Base-by-base conservation (phyloP, 1,284 basidiomycete species). In the Amylostereum areolatum region DNA sequence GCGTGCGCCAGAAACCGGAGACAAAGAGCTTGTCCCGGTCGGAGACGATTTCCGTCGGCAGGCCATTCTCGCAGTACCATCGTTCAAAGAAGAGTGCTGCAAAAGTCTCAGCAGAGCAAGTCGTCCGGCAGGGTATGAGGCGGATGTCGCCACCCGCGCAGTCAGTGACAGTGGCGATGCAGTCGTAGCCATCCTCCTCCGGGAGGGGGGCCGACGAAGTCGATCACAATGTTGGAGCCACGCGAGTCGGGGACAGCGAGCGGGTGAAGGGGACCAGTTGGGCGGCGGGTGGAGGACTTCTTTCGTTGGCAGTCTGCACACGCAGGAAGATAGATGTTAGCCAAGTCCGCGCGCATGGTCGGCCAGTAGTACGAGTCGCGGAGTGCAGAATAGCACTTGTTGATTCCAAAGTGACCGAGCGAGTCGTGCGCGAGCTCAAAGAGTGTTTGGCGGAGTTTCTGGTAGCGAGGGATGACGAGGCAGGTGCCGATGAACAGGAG, bases 201-300 rank as follows among this genome's bases (percentile, higher is more conserved):
- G 68, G 72, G 0, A 77, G 52, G 0, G 68, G 70, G 64, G 3
- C 72, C 70, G 0, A 77, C 64, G 50, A 75, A 75, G 47, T 77
- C 73, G 8, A 77, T 65, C 0, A 66, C 65, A 3, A 76, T 65
- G 65, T 34, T 48, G 11, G 50, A 34, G 12, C 48, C 49, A 10
- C 61, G 58, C 1, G 41, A 35, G 3, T 52, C 49, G 3, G 64
- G 63, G 2, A 67, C 51, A 0, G 61, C 55, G 0, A 62, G 56
- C 2, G 57, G 57, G 42, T 65, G 62, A 2, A 65, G 41, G 4
- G 55, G 52, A 2, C 60, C 58, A 5, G 50, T 11, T n/a, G 55
- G 49, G 12, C 55, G 51, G 2, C 25, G 32, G 0, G 52, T 59
- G n/a, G 31, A 28, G 1, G 44, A 40, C 35, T 64, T 64, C 50